Base-by-base conservation (phyloP, 805 yeast species). In the Metschnikowia gelsemii region DNA sequence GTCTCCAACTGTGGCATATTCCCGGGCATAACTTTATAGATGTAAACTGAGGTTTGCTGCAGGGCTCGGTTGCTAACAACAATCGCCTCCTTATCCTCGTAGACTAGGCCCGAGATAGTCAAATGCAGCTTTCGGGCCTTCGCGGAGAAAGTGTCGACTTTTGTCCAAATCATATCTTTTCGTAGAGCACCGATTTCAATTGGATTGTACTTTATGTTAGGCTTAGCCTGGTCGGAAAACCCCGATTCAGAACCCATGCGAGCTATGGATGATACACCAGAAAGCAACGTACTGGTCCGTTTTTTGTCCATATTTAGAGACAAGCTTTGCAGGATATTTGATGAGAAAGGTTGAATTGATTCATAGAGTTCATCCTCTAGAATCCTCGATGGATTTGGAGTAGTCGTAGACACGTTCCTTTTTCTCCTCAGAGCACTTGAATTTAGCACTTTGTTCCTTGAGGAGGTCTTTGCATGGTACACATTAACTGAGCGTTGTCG, bases 101-200 rank as follows among this genome's bases (percentile, higher is more conserved):
- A 76, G 4, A 56, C 51, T n/a, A 77, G 44, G 7, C 68, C 68
- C 35, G 62, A 57, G 1, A 72, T 56, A 33, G 68, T 67, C 21
- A 76, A 46, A 19, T 61, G 54, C 30, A 52, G 44, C 8, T 57
- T 46, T n/a, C 62, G 55, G 4, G 64, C 63, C 14, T 59, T 56
- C 9, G 62, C 28, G 38, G 57, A 64, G 28, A 69, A 61, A 1
- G 75, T 59, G 13, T 79, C 80, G 2, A 85, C 60, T 53, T 75
- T 77, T 0, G 89, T 79, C 45, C 87, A 63, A n/a, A 83, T 80
- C 53, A 83, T 73, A 57, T 87, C 95, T 51, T 84, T 86, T 28
- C 79, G 64, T 17, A 78, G 58, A 4, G 58, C 49, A 5, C 65
- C 57, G 5, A 61, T 47, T 26, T 49, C 52, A 1, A 38, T 21